Evolutionary conservation across 441 rosid species (phyloP), one percentile per base, ranked within the genome.

Genomic region (Erodium moschatum): DNA sequence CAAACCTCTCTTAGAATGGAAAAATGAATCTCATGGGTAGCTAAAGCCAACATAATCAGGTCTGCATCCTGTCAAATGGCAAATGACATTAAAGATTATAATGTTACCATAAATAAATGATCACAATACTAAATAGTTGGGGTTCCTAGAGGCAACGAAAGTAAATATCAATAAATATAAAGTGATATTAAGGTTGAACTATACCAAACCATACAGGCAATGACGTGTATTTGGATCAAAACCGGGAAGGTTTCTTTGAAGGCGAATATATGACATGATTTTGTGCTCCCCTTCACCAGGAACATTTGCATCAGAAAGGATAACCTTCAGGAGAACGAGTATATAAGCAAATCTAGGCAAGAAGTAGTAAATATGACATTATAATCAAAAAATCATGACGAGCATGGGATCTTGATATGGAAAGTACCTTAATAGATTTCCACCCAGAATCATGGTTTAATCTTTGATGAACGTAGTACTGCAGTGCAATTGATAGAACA

Each of bases 251-350:
- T 88, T 88, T 81, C 97, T 88, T 81, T 94, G 99, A 68, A 91
- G 96, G 72, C 99, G 97, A 68, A 94, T 78, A 72, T 87, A 94
- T 1, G 97, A 91, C 90, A 94, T 89, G 69, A 91, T 78, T 80
- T 94, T 91, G 80, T 94, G 99, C 81, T 94, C 99, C 77, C 99
- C 99, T 85, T 94, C 99, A 74, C 99, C 97, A 50, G 99, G 99
- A 79, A 89, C 96, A 83, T 94, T 94, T 70, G 97, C 97, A 80
- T 94, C 97, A 62, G 97, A 94, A 66, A 94, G 97, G 69, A 94
- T 86, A 72, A 94, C 97, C 99, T 94, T 72, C 79, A 76, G 67
- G 73, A 77, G 21, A 74, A 27, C 31, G 67, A 75, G 70, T 67
- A 6, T 46, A 74, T 50, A 70, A 79, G 74, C 33, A 74, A 68